phyloP scores from a whole-genome alignment of 2,329 filamentous ascomycete genomes.

The Gliomastix tumulicola region DNA sequence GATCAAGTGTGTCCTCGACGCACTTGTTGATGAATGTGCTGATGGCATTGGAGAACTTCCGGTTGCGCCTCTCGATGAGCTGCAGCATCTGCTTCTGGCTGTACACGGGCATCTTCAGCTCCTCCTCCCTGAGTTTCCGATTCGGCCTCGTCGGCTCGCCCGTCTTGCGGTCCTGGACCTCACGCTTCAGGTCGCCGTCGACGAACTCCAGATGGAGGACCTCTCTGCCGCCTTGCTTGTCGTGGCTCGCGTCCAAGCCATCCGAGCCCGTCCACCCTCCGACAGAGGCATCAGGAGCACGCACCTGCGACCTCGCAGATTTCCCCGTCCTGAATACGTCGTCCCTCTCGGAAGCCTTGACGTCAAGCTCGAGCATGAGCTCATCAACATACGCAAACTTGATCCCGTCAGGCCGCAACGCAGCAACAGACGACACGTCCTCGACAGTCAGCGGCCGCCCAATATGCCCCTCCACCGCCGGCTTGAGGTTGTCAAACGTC shows the following conservation, averaged over 20 bases:
- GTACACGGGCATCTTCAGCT: conserved; percentile 85
- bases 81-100: conserved; percentile 87
- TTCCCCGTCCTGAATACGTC: conserved; percentile 47
- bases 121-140: conserved; percentile 65
- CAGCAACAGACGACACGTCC: conserved; percentile 77
- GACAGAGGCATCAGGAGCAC: conserved; percentile 47
- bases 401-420: conserved; percentile 69
- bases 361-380: conserved; percentile 71
- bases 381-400: conserved; percentile 85
- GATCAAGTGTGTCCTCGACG: conserved; percentile 55
- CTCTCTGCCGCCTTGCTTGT: conserved; percentile 40
- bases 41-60: conserved; percentile 72
- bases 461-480: conserved; percentile 77
- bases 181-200: conserved; percentile 81
- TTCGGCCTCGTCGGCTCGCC: conserved; percentile 64
- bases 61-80: conserved; percentile 84
- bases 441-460: conserved; percentile 62
- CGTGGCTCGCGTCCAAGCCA: conserved; percentile 15
- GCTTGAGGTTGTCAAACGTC: conserved; percentile 82
- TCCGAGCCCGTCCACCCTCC: conserved; percentile 47
- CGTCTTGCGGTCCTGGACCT: conserved; percentile 65
- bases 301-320: conserved; percentile 41
- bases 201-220: conserved; percentile 88
- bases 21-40: conserved; percentile 73
- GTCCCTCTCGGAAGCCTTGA: conserved; percentile 61